A percentile compares a stretch with the other conserved stretches of the same genome.
Conservation (phyloP, 1,284 basidiomycete species). For the Ganoderma resinaceum region DNA sequence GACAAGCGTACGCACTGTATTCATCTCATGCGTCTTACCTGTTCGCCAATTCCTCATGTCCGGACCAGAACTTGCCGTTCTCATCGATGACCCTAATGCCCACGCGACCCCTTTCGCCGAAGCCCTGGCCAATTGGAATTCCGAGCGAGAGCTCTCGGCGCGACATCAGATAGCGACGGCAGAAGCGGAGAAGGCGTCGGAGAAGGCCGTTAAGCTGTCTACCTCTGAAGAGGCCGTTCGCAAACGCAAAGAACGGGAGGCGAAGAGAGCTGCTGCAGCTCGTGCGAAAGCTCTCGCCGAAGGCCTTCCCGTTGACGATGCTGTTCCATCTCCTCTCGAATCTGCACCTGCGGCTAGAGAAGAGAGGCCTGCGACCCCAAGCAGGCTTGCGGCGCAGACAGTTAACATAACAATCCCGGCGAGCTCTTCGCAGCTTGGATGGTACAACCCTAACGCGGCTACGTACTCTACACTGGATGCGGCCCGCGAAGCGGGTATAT, state of each 20-base stretch:
- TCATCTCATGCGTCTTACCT: constrained; percentile 5
- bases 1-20: constrained; percentile 66
- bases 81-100: constrained; percentile 78
- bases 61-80: constrained; percentile 70
- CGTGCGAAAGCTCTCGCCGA: constrained; percentile 43
- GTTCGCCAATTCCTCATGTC: constrained; percentile 1
- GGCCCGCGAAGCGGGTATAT: constrained; percentile 74
- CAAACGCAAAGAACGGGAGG: constrained; percentile 77
- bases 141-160: constrained; percentile 52
- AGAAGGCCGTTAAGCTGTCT: constrained; percentile 52
- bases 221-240: constrained; percentile 67
- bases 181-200: constrained; percentile 53
- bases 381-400: constrained; percentile 35
- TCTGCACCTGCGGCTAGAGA: constrained; percentile 28
- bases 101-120: constrained; percentile 62
- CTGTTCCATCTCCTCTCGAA: constrained; percentile 14
- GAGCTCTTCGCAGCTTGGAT: constrained; percentile 61
- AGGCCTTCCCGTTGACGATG: constrained; percentile 25
- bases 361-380: constrained; percentile 33
- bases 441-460: constrained; percentile 59
- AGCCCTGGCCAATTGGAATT: constrained; percentile 64
- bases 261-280: constrained; percentile 52
- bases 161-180: constrained; percentile 53
- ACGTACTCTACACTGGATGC: constrained; percentile 63
- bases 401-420: constrained; percentile 71